These are phyloP conservation scores for Hypomontagnella monticulosa DNA, from an alignment of 495 filamentous ascomycete species.

Conservation along the genomic window DNA sequence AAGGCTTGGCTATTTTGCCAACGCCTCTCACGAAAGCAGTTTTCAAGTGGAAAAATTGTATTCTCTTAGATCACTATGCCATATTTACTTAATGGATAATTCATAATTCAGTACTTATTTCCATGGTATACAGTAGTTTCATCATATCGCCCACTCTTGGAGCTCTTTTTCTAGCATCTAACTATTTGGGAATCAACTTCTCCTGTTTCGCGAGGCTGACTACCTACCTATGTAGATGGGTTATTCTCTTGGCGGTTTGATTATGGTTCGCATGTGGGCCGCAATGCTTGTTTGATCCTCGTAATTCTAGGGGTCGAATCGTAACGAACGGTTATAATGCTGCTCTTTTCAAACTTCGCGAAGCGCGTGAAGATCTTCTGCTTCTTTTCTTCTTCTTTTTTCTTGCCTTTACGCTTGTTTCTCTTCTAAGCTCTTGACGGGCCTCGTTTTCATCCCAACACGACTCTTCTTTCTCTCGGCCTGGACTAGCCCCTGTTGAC, in stretches of 20 bases:
- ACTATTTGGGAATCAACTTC: not conserved
- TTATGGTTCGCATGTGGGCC: not conserved
- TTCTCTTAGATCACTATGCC: too few species aligned
- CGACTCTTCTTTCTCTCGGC: constrained; percentile 13
- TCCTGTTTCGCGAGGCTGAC: constrained; percentile 4
- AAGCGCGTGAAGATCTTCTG: constrained; percentile 21
- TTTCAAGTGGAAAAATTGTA: not conserved
- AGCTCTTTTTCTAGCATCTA: constrained; percentile 3
- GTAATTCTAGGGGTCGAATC: constrained; percentile 26
- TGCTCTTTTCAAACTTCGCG: constrained; percentile 1
- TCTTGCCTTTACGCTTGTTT: constrained; percentile 19
- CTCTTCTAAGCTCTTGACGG: constrained; percentile 39
- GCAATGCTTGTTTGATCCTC: constrained; percentile 35
- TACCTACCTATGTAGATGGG: not conserved
- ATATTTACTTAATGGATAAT: too few species aligned
- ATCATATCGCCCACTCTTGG: constrained; percentile 13
- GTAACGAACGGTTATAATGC: not conserved
- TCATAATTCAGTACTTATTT: too few species aligned
- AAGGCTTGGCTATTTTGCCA: constrained; percentile 8
- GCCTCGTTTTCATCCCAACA: constrained; percentile 25
- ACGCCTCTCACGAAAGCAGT: constrained; percentile 15
- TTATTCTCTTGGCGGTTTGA: constrained; percentile 4
- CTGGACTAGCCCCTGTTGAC: constrained; percentile 11
- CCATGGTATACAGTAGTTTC: not conserved
- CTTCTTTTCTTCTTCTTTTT: constrained; percentile 11